Percentiles rank a stretch among this genome's conserved stretches.
Evolutionary conservation across 169 alveolate species (phyloP).

Genomic region (Blepharisma undulans): DNA sequence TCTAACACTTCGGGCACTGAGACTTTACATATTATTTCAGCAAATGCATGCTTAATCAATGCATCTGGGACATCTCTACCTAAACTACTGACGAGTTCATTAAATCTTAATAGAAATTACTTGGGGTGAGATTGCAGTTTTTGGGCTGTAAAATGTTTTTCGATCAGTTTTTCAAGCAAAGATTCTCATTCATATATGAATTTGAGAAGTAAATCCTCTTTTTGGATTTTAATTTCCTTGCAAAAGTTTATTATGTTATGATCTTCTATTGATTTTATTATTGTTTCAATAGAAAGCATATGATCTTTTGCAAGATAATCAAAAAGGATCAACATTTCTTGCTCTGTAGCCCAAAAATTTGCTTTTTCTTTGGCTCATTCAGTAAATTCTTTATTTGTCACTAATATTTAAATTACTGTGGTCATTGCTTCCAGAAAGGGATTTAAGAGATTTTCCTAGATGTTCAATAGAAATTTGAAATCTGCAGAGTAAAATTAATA

Average conservation of each 20-base stretch:
- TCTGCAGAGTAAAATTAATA: not conserved
- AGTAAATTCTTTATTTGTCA: not conserved
- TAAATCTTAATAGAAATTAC: not conserved
- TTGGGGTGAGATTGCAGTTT: not conserved
- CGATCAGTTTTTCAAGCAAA: not conserved
- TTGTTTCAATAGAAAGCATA: not conserved
- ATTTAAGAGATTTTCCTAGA: not conserved
- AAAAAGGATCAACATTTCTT: not conserved
- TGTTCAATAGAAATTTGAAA: not conserved
- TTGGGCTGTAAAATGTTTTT: not conserved
- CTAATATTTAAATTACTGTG: not conserved
- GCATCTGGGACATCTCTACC: not conserved
- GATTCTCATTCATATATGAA: not conserved
- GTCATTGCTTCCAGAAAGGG: not conserved
- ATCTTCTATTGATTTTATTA: not conserved
- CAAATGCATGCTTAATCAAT: not conserved
- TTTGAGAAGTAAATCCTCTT: not conserved
- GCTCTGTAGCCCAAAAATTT: not conserved
- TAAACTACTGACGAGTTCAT: not conserved
- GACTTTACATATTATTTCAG: not conserved
- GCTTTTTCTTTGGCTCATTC: constrained; percentile 14
- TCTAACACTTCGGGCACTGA: not conserved
- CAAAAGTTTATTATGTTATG: no score
- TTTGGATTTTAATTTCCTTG: not conserved
- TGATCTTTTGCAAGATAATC: not conserved